Conservation (phyloP, 129 eudicot species). For the Escallonia rubra region DNA sequence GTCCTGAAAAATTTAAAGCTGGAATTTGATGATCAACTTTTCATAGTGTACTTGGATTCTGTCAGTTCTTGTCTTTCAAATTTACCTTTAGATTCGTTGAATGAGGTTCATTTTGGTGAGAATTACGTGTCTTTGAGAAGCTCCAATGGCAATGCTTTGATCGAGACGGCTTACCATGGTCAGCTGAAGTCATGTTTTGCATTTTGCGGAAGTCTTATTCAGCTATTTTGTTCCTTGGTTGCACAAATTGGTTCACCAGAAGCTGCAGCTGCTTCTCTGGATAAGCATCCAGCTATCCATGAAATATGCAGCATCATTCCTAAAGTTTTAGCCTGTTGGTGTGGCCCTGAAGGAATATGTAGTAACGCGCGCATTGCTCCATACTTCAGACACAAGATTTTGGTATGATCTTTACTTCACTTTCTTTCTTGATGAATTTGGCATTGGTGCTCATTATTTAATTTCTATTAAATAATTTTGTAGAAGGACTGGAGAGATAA, state of each 20-base stretch:
- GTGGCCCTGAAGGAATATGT: slow-evolving; percentile 18
- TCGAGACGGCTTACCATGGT: background rate
- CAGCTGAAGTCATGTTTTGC: slow-evolving; percentile 12
- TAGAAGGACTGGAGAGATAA: background rate
- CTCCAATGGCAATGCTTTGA: slow-evolving; percentile 7
- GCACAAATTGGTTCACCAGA: slow-evolving; percentile 11
- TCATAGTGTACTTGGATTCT: slow-evolving; percentile 35
- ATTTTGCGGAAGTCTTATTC: slow-evolving; percentile 57
- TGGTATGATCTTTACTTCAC: slow-evolving; percentile 40
- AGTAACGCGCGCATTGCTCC: slow-evolving; percentile 16
- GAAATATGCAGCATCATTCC: slow-evolving; percentile 43
- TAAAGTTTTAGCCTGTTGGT: slow-evolving; percentile 48
- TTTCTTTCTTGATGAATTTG: slow-evolving; percentile 1
- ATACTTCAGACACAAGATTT: slow-evolving; percentile 59
- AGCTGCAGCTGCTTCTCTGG: slow-evolving; percentile 19
- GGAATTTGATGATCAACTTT: slow-evolving; percentile 35
- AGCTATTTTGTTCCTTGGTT: slow-evolving; percentile 62
- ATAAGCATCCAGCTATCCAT: slow-evolving; percentile 18
- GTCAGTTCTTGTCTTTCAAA: slow-evolving; percentile 34
- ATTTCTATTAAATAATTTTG: no score
- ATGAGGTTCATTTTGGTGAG: slow-evolving; percentile 10
- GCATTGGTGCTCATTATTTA: no score
- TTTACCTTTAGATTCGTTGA: slow-evolving; percentile 52
- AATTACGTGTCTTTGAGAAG: background rate
- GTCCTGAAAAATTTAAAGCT: slow-evolving; percentile 51